phyloP scores from a whole-genome alignment of 805 yeast genomes.

The Candida maesae region DNA sequence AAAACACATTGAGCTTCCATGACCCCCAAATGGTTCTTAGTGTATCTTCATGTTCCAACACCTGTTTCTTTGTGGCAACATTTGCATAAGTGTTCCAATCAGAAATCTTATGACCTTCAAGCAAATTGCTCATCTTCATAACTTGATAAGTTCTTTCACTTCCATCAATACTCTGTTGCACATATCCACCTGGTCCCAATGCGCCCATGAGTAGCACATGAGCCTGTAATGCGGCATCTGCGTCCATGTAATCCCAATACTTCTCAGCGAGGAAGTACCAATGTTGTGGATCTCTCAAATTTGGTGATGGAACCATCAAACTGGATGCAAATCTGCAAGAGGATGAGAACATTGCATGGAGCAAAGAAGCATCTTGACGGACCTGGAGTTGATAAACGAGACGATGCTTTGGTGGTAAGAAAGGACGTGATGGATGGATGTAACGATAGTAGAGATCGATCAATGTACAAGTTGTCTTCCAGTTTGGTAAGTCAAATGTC shows the following conservation, averaged over 20 bases:
- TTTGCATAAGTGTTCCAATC: constrained; percentile 28
- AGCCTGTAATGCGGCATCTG: constrained; percentile 27
- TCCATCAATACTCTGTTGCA: constrained; percentile 28
- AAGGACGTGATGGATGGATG: constrained; percentile 35
- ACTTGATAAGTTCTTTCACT: constrained; percentile 22
- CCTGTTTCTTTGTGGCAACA: constrained; percentile 31
- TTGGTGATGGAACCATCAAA: constrained; percentile 24
- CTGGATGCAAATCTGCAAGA: constrained; percentile 32
- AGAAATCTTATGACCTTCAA: constrained; percentile 12
- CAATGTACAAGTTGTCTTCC: constrained; percentile 30
- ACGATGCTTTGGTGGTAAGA: constrained; percentile 33
- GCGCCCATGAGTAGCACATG: constrained; percentile 29
- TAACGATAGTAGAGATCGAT: constrained; percentile 40
- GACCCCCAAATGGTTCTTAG: constrained; percentile 37
- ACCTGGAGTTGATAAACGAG: constrained; percentile 31
- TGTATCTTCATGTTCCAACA: constrained; percentile 32
- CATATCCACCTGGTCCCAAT: constrained; percentile 28
- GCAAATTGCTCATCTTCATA: constrained; percentile 15
- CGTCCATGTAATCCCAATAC: constrained; percentile 30
- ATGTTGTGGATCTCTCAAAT: constrained; percentile 31
- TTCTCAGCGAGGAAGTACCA: constrained; percentile 36
- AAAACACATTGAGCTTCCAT: constrained; percentile 33
- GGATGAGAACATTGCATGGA: constrained; percentile 35
- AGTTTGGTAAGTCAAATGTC: constrained; percentile 35
- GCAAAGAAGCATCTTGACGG: constrained; percentile 28